Evolutionary conservation across 73 alveolate species (phyloP).

Genomic region (Breviolum minutum): DNA sequence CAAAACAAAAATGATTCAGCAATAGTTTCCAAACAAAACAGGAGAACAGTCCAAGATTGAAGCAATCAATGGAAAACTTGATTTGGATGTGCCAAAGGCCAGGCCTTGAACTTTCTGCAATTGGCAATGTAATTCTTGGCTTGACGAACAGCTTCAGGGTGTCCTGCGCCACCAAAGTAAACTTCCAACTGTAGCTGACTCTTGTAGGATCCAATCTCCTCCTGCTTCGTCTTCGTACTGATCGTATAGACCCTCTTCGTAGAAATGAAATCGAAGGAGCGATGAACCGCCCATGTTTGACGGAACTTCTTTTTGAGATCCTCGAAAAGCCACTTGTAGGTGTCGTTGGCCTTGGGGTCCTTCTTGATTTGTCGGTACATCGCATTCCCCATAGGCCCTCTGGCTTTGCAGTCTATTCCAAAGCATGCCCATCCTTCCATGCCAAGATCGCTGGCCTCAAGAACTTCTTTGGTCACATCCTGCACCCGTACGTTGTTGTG

Average conservation of each 20-base stretch:
- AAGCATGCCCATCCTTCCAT: slow-evolving; percentile 34
- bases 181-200: not conserved
- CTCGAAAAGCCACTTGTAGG: slow-evolving; percentile 37
- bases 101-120: slow-evolving; percentile 18
- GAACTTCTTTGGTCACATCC: not conserved
- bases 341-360: not conserved
- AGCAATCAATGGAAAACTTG: not conserved
- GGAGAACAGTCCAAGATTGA: not conserved
- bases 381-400: not conserved
- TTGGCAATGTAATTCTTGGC: slow-evolving; percentile 39
- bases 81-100: not conserved
- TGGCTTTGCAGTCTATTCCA: not conserved
- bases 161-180: slow-evolving; percentile 2
- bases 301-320: slow-evolving; percentile 16
- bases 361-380: not conserved
- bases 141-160: slow-evolving; percentile 20
- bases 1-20: too few relatives aligned
- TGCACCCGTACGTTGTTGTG: not conserved
- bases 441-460: not conserved
- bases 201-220: slow-evolving; percentile 17
- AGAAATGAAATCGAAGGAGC: not conserved
- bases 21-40: not conserved
- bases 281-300: not conserved
- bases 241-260: not conserved
- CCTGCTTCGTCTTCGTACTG: not conserved